Conservation (phyloP, 2,329 filamentous ascomycete species). For the Cercospora sp. region DNA sequence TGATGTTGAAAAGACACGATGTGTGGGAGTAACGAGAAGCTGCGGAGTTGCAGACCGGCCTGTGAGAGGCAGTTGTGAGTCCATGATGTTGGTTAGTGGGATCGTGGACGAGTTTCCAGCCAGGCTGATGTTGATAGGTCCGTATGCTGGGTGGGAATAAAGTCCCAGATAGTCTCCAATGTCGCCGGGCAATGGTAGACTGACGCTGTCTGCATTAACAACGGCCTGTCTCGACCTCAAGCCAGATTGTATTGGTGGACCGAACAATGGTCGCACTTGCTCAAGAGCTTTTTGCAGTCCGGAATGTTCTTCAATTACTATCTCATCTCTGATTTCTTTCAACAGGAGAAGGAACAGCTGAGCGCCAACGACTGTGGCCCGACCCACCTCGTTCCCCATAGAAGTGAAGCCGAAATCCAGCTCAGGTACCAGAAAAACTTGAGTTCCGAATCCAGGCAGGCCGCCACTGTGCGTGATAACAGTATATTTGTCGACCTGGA, state of each 20-base stretch:
- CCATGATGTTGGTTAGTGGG: neutral
- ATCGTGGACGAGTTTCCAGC: neutral
- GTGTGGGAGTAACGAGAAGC: neutral
- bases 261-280: neutral
- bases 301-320: neutral
- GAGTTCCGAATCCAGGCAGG: constrained; percentile 7
- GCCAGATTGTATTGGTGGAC: neutral
- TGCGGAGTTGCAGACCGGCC: neutral
- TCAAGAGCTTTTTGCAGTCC: neutral
- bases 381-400: constrained; percentile 2
- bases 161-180: constrained; percentile 9
- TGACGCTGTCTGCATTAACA: neutral
- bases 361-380: neutral
- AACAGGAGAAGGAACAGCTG: neutral
- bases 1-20: neutral
- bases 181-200: constrained; percentile 5
- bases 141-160: constrained; percentile 18
- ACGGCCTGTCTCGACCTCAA: neutral
- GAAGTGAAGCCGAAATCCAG: constrained; percentile 8
- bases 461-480: constrained; percentile 7
- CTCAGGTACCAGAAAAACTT: constrained; percentile 4
- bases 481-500: neutral
- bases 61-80: neutral
- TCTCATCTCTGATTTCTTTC: neutral
- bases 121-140: constrained; percentile 15